Base-by-base conservation (phyloP, 352 stramenopile species). In the Elongisporangium senticosum region DNA sequence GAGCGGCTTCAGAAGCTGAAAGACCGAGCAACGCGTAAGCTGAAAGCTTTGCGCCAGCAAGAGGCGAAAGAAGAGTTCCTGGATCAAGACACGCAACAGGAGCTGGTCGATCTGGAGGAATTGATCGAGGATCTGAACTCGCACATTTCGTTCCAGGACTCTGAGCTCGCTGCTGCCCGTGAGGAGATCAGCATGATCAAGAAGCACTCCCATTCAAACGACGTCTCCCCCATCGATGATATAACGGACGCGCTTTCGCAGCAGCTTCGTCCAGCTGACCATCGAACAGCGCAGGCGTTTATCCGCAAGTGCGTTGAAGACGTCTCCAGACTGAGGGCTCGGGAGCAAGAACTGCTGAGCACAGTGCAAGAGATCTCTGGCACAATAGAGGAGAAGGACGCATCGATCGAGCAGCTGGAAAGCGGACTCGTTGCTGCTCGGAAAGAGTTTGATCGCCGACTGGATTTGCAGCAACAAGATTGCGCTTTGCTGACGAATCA, bases 131-230 rank as follows among this genome's bases (percentile, higher is more conserved):
- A 94, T 58, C 61, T 92, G 43, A 82, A 79, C 23, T 94, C 85
- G 3, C 85, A 92, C 55, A 90, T 94, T 24, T 68, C 79, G 6
- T 94, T 94, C 58, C 85, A 94, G 53, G 85, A 94, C 53, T 69
- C 80, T 0, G 79, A 94, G 59, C 57, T 94, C 19, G 61, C 61
- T 17, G 53, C 72, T 28, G 80, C 83, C 4, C 62, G 78, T 2
- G 75, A 81, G 26, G 81, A 89, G 51, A 59, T 89, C n/a, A 28
- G 71, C 37, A 22, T 65, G n/a, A 74, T 87, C 33, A 77, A 85
- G 53, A 59, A 75, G 40, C 65, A 62, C 1, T 67, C 75, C 0
- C 68, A 80, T 21, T 62, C 60, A 5, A 61, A 85, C 15, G 53
- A 84, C 10, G 69, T 64, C 39, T 86, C 76, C 0, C 78, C 79